Evolutionary conservation across 192 early-diverging fungal species (phyloP).

Genomic region (Endogone sp.): DNA sequence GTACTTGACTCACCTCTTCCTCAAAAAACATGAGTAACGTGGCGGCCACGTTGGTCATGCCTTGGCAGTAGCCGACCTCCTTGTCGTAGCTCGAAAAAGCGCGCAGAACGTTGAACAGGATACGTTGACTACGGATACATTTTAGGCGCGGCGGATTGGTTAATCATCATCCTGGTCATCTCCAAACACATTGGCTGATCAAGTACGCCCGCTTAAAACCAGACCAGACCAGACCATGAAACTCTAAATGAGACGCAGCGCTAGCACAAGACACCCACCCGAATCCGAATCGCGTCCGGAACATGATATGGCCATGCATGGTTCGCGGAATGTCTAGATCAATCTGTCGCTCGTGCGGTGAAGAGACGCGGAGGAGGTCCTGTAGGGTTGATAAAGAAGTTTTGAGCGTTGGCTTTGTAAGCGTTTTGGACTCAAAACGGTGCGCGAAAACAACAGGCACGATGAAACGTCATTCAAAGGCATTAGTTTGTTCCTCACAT

Average conservation of each 20-base stretch:
- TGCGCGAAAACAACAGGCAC: too few relatives aligned
- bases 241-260: too few relatives aligned
- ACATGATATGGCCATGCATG: constrained; percentile 56
- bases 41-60: constrained; percentile 77
- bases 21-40: constrained; percentile 68
- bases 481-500: constrained; percentile 1
- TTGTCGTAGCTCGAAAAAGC: constrained; percentile 74
- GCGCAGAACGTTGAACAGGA: constrained; percentile 74
- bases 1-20: constrained; percentile 39
- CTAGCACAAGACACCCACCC: constrained; percentile 34
- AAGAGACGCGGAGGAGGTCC: constrained; percentile 31
- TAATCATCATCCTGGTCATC: too few relatives aligned
- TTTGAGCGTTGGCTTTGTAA: too few relatives aligned
- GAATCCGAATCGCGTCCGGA: constrained; percentile 51
- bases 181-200: too few relatives aligned
- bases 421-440: too few relatives aligned
- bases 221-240: too few relatives aligned
- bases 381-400: constrained; percentile 21
- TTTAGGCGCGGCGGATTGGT: background rate
- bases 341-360: constrained; percentile 49
- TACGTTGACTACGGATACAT: constrained; percentile 54
- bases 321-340: constrained; percentile 58
- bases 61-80: constrained; percentile 86
- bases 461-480: background rate
- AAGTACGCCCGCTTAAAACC: too few relatives aligned